phyloP scores from a whole-genome alignment of 75 land plant genomes.

The Cryptomeria japonica region DNA sequence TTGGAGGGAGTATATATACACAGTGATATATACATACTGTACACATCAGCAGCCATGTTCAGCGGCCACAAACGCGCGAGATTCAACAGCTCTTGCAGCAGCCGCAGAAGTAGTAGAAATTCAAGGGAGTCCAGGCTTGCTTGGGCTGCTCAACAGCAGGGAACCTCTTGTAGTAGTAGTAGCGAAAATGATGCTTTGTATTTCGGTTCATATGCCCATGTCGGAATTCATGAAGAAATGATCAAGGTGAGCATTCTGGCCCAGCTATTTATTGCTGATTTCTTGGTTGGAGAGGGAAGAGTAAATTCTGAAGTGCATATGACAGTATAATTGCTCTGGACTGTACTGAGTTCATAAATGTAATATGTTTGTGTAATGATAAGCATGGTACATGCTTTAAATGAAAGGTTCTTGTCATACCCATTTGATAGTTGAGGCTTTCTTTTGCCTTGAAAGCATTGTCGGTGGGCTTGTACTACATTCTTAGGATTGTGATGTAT shows the following conservation, averaged over 20 bases:
- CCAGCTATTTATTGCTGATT: not conserved
- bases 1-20: constrained; percentile 5
- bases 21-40: not conserved
- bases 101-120: not conserved
- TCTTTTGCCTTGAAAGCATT: no score
- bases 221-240: constrained; percentile 99
- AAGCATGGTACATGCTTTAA: not conserved
- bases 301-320: not conserved
- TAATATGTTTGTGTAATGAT: not conserved
- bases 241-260: constrained; percentile 65
- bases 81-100: not conserved
- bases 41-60: not conserved
- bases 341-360: not conserved
- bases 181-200: constrained; percentile 77
- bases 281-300: not conserved
- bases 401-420: no score
- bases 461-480: no score
- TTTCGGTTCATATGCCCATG: constrained; percentile 83
- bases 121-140: not conserved
- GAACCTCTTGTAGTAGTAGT: not conserved
- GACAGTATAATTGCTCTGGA: not conserved
- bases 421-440: no score
- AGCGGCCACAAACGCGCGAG: not conserved
- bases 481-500: no score
- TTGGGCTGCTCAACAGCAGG: not conserved